These are phyloP conservation scores for Claviceps spartinae DNA, from an alignment of 2,329 filamentous ascomycete species.

Conservation along the genomic window DNA sequence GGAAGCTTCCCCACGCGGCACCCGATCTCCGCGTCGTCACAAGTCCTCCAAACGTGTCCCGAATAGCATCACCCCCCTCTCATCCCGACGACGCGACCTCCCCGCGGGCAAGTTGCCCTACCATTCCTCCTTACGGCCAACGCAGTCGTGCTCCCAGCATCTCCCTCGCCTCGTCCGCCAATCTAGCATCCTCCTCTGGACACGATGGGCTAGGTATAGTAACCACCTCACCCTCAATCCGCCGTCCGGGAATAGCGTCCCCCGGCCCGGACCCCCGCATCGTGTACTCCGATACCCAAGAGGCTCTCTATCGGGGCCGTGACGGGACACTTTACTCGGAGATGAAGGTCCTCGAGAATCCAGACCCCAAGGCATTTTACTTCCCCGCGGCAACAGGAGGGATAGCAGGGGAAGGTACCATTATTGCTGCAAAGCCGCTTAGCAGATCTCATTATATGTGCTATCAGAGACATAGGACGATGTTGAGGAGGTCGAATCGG, in stretches of 20 bases:
- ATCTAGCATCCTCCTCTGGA: neutral
- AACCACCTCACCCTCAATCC: neutral
- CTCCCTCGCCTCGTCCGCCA: neutral
- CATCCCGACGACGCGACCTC: neutral
- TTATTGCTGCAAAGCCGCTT: constrained; percentile 31
- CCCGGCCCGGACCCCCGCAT: constrained; percentile 18
- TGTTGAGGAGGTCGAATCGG: constrained; percentile 34
- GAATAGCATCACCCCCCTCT: neutral
- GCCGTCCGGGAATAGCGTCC: constrained; percentile 10
- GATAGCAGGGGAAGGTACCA: constrained; percentile 17
- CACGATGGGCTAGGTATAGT: neutral
- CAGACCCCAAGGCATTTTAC: constrained; percentile 22
- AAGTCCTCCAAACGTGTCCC: constrained; percentile 12
- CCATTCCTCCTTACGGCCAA: constrained; percentile 11
- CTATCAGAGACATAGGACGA: constrained; percentile 31
- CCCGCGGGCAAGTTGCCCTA: neutral
- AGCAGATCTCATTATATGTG: constrained; percentile 32
- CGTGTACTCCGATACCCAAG: constrained; percentile 21
- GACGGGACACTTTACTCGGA: constrained; percentile 29
- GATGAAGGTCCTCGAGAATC: constrained; percentile 21
- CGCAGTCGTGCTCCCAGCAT: constrained; percentile 7
- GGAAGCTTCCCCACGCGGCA: constrained; percentile 12
- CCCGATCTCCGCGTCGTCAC: constrained; percentile 12
- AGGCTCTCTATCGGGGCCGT: constrained; percentile 21
- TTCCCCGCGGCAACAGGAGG: constrained; percentile 22